These are phyloP conservation scores for Blastocystis hominis DNA, from an alignment of 352 stramenopile species.

Conservation along the genomic window DNA sequence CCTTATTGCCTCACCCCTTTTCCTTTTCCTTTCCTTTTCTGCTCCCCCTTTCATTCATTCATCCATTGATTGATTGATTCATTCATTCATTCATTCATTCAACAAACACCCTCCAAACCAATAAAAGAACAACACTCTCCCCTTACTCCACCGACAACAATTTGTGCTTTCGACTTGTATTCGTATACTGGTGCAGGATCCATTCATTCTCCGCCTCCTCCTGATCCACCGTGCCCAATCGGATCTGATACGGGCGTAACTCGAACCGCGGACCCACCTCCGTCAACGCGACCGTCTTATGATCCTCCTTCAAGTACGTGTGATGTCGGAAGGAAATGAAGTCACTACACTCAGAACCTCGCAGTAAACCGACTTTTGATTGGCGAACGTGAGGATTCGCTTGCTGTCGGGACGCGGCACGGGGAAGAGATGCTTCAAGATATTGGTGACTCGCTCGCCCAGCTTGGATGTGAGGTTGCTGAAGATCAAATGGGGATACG, in stretches of 20 bases:
- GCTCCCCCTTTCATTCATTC: neutral
- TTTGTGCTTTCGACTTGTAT: conserved; percentile 89
- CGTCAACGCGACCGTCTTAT: conserved; percentile 23
- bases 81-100: neutral
- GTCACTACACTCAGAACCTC: conserved; percentile 68
- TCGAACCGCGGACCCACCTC: conserved; percentile 92
- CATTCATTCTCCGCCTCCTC: conserved; percentile 98
- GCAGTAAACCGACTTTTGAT: conserved; percentile 67
- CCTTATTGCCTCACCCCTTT: too few relatives aligned
- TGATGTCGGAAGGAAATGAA: conserved; percentile 98
- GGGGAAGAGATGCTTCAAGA: conserved; percentile 96
- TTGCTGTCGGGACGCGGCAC: conserved; percentile 88
- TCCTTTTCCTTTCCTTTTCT: neutral
- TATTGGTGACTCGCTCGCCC: conserved; percentile 85
- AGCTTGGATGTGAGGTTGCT: conserved; percentile 87
- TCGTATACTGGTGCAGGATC: conserved; percentile 97
- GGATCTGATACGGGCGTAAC: conserved; percentile 87
- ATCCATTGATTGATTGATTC: neutral
- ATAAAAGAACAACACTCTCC: neutral
- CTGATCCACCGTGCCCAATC: conserved; percentile 93
- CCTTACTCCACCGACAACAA: conserved; percentile 11
- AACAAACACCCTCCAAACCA: neutral
- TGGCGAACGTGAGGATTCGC: conserved; percentile 91
- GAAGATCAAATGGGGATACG: conserved; percentile 89
- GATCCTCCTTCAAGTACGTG: conserved; percentile 59